Conservation (phyloP, 306 rosid genomes). For the Cucurbita maxima region DNA sequence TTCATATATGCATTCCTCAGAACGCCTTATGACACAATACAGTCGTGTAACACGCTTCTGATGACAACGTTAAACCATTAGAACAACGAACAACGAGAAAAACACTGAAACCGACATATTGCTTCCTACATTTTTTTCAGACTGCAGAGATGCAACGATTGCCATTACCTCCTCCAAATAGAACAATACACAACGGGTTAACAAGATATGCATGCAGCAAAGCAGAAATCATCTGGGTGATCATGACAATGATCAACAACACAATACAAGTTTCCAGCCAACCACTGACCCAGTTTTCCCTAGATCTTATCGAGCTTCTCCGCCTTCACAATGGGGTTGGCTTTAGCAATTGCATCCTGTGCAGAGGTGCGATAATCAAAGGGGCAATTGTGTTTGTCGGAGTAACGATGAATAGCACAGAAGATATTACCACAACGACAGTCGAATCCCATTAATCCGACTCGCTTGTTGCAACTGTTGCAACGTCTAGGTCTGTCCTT, state of each 20-base stretch:
- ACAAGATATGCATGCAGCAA: conserved; percentile 37
- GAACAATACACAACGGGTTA: conserved; percentile 33
- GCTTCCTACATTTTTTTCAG: conserved; percentile 26
- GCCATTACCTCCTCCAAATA: conserved; percentile 39
- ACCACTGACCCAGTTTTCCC: neutral
- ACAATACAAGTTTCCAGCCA: conserved; percentile 13
- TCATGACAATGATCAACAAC: conserved; percentile 25
- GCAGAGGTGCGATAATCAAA: conserved; percentile 76
- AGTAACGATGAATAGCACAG: conserved; percentile 72
- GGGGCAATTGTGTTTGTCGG: conserved; percentile 68
- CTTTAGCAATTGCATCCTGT: conserved; percentile 64
- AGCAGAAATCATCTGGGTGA: conserved; percentile 33
- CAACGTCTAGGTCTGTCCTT: conserved; percentile 73
- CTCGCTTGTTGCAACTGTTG: conserved; percentile 67
- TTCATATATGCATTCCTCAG: conserved; percentile 29
- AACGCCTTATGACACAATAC: conserved; percentile 29
- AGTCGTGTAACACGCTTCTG: conserved; percentile 3
- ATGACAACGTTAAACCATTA: neutral
- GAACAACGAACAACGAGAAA: neutral
- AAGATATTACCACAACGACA: conserved; percentile 66
- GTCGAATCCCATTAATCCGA: conserved; percentile 75
- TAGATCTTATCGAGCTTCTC: conserved; percentile 82
- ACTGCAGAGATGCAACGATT: conserved; percentile 38
- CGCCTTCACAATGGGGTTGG: conserved; percentile 81
- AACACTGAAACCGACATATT: neutral